Evolutionary conservation across 1,284 basidiomycete genomes (phyloP).

Genomic region (Ceratobasidium theobromae): DNA sequence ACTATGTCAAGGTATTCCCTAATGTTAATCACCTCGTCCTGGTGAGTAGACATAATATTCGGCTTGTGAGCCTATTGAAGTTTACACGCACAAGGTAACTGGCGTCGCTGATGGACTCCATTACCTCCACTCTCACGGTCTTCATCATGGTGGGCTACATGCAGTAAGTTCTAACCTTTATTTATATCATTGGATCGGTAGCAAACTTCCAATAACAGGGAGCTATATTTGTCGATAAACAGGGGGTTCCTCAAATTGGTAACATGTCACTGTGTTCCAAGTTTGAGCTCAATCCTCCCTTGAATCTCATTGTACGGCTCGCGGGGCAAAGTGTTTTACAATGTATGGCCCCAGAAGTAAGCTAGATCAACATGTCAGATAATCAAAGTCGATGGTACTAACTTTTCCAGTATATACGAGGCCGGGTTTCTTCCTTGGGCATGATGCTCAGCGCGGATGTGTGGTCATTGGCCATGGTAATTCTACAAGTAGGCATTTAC

Average conservation of each 20-base stretch:
- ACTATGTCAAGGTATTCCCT: slow-evolving; percentile 11
- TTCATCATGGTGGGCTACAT: slow-evolving; percentile 27
- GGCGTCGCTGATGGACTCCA: slow-evolving; percentile 9
- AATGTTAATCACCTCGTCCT: slow-evolving; percentile 1
- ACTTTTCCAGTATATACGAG: slow-evolving; percentile 6
- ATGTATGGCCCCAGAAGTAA: slow-evolving; percentile 26
- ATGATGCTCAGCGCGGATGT: slow-evolving; percentile 29
- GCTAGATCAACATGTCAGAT: not conserved
- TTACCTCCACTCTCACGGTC: slow-evolving; percentile 11
- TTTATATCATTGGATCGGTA: not conserved
- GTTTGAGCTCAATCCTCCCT: slow-evolving; percentile 25
- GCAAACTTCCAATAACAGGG: not conserved
- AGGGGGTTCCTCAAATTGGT: slow-evolving; percentile 15
- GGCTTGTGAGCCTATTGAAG: too few species aligned
- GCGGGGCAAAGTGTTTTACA: slow-evolving; percentile 12
- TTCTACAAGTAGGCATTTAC: slow-evolving; percentile 2
- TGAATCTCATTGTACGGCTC: slow-evolving; percentile 13
- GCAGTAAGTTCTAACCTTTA: slow-evolving; percentile 11
- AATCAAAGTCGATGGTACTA: not conserved
- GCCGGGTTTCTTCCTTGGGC: not conserved
- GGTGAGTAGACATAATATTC: slow-evolving; percentile 1
- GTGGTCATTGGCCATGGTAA: slow-evolving; percentile 23
- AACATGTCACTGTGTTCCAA: slow-evolving; percentile 24
- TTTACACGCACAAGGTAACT: too few species aligned
- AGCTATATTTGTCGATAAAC: slow-evolving; percentile 7